Conservation (phyloP, 352 stramenopile species). For the Phytophthora lateralis region DNA sequence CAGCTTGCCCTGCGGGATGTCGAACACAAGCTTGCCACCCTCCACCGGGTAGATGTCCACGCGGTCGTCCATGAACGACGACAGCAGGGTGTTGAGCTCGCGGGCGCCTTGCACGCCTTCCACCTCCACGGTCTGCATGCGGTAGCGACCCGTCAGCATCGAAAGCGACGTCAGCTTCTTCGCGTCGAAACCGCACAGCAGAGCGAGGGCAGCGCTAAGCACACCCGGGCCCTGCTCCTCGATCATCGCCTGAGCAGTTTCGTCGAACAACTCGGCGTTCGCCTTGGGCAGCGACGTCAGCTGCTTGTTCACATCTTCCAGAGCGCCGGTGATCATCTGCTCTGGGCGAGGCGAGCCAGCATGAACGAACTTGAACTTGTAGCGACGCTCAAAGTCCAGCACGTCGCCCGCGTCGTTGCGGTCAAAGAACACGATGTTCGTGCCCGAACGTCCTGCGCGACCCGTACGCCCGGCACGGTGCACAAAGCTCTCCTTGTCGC, state of each 20-base stretch:
- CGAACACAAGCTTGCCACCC: conserved; percentile 67
- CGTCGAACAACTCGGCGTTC: conserved; percentile 61
- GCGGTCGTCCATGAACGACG: conserved; percentile 47
- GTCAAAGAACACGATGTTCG: conserved; percentile 90
- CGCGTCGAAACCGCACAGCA: conserved; percentile 80
- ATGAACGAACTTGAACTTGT: conserved; percentile 78
- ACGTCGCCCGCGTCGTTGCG: conserved; percentile 68
- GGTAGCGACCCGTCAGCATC: conserved; percentile 74
- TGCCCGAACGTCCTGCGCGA: conserved; percentile 80
- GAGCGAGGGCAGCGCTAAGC: conserved; percentile 67
- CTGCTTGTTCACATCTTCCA: conserved; percentile 61
- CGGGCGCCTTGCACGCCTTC: conserved; percentile 49
- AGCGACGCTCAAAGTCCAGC: conserved; percentile 76
- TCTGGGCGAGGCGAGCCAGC: conserved; percentile 56
- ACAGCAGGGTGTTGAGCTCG: conserved; percentile 54
- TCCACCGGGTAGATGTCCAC: conserved; percentile 65
- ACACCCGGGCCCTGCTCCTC: conserved; percentile 59
- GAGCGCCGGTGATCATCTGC: conserved; percentile 60
- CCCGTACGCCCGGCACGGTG: conserved; percentile 92
- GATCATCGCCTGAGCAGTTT: conserved; percentile 54
- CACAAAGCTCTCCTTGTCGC: conserved; percentile 95
- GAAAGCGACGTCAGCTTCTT: conserved; percentile 69
- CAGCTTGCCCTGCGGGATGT: conserved; percentile 59
- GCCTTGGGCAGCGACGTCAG: conserved; percentile 53
- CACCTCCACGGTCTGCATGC: conserved; percentile 73